A percentile compares a stretch with the other conserved stretches of the same genome.
phyloP scores from a whole-genome alignment of 1,284 basidiomycete genomes.

The Paramarasmius palmivorus region DNA sequence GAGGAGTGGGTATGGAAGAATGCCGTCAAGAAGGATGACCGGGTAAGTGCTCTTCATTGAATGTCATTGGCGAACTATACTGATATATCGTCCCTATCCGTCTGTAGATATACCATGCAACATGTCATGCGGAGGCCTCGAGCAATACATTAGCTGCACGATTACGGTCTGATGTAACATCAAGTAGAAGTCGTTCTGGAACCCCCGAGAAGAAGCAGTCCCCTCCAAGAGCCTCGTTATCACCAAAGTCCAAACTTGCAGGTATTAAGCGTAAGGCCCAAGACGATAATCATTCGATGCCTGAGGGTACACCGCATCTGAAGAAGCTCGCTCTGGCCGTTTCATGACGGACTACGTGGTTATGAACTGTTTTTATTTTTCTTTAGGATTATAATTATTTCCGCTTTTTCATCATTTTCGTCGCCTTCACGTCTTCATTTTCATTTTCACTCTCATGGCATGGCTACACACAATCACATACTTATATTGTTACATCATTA shows the following conservation, averaged over 20 bases:
- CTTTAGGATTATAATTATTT: no score
- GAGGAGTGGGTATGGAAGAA: conserved; percentile 99
- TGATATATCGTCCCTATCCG: conserved; percentile 1
- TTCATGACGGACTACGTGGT: no score
- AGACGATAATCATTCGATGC: conserved; percentile 38
- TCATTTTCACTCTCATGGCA: no score
- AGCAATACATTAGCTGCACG: conserved; percentile 64
- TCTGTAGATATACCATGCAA: conserved; percentile 83
- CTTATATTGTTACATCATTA: no score
- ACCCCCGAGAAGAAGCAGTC: conserved; percentile 57
- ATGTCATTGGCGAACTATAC: background rate
- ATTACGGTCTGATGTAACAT: conserved; percentile 54
- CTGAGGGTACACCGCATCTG: conserved; percentile 51
- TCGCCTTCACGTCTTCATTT: no score
- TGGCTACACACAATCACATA: no score
- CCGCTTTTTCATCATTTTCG: background rate
- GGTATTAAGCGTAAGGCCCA: conserved; percentile 75
- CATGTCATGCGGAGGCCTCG: conserved; percentile 83
- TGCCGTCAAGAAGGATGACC: conserved; percentile 80
- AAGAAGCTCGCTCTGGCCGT: conserved; percentile 53
- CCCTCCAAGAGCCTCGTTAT: conserved; percentile 38
- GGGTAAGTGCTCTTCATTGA: conserved; percentile 47
- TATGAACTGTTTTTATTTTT: no score
- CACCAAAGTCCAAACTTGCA: conserved; percentile 48
- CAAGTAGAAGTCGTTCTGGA: conserved; percentile 63